Evolutionary conservation across 1,284 basidiomycete species (phyloP).

Genomic region (Rhodotorula sp.): DNA sequence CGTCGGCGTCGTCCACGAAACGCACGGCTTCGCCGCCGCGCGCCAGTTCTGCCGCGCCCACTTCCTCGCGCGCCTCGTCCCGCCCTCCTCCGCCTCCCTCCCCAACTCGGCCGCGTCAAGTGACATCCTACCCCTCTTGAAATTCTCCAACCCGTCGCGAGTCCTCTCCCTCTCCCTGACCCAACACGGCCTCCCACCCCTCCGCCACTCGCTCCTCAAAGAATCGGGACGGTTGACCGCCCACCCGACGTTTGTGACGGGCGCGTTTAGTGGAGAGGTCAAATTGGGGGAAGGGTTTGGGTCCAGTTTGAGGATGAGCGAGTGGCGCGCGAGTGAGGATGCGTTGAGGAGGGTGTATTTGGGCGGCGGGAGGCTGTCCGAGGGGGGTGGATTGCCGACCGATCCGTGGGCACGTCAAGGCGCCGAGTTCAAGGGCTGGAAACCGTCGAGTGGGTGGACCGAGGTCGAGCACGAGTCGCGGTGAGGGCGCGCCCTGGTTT

Average conservation of each 20-base stretch:
- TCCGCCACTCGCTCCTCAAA: slow-evolving; percentile 66
- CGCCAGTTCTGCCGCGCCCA: slow-evolving; percentile 80
- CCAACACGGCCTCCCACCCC: slow-evolving; percentile 44
- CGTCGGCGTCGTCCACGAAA: slow-evolving; percentile 57
- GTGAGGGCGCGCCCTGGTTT: background rate
- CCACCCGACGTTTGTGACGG: slow-evolving; percentile 88
- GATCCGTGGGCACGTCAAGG: background rate
- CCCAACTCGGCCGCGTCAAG: slow-evolving; percentile 53
- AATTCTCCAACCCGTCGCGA: slow-evolving; percentile 60
- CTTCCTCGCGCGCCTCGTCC: slow-evolving; percentile 68
- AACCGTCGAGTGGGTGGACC: slow-evolving; percentile 11
- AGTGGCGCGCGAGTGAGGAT: slow-evolving; percentile 70
- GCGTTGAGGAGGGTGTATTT: slow-evolving; percentile 44
- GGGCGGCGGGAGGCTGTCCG: slow-evolving; percentile 10
- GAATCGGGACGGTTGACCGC: slow-evolving; percentile 88
- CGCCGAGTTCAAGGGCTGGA: slow-evolving; percentile 21
- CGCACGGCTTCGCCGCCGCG: slow-evolving; percentile 69
- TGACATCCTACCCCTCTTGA: slow-evolving; percentile 79
- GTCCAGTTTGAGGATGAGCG: slow-evolving; percentile 89
- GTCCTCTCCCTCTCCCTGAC: slow-evolving; percentile 48
- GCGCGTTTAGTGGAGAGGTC: slow-evolving; percentile 77
- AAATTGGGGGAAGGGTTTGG: slow-evolving; percentile 96
- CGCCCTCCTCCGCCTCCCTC: slow-evolving; percentile 12
- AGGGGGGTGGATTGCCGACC: slow-evolving; percentile 25
- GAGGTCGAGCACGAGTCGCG: slow-evolving; percentile 18